These are phyloP conservation scores for Spathaspora arborariae DNA, from an alignment of 805 yeast genomes.

Conservation along the genomic window DNA sequence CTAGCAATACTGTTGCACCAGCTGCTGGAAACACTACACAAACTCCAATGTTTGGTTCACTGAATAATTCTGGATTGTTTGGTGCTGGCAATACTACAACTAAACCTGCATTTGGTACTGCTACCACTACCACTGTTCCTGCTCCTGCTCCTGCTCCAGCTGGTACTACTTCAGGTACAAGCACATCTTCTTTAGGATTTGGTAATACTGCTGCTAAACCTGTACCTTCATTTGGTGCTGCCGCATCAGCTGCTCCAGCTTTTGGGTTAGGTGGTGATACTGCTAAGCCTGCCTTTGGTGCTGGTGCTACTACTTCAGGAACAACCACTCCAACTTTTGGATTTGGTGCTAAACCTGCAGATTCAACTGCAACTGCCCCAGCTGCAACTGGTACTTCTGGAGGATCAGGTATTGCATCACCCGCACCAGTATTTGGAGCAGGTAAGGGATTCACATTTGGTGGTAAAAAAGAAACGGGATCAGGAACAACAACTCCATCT, in stretches of 20 bases:
- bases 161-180: slow-evolving; percentile 17
- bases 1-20: not conserved
- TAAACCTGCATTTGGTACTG: slow-evolving; percentile 5
- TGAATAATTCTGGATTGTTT: slow-evolving; percentile 14
- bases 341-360: slow-evolving; percentile 9
- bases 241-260: not conserved
- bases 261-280: slow-evolving; percentile 4
- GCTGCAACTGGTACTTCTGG: slow-evolving; percentile 1
- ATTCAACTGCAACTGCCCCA: slow-evolving; percentile 5
- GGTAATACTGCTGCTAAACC: slow-evolving; percentile 19
- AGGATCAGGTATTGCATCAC: slow-evolving; percentile 3
- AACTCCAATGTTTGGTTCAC: slow-evolving; percentile 1
- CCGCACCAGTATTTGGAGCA: not conserved
- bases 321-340: not conserved
- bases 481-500: slow-evolving; percentile 11
- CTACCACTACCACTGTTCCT: slow-evolving; percentile 9
- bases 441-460: slow-evolving; percentile 9
- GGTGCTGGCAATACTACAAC: slow-evolving; percentile 12
- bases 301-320: not conserved
- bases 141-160: slow-evolving; percentile 10
- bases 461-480: not conserved
- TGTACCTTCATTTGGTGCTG: slow-evolving; percentile 8
- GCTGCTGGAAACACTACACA: not conserved
- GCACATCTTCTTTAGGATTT: slow-evolving; percentile 6
- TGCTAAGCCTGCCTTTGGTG: no score